Base-by-base conservation (phyloP, 805 yeast species). In the Tetrapisispora arboricola region DNA sequence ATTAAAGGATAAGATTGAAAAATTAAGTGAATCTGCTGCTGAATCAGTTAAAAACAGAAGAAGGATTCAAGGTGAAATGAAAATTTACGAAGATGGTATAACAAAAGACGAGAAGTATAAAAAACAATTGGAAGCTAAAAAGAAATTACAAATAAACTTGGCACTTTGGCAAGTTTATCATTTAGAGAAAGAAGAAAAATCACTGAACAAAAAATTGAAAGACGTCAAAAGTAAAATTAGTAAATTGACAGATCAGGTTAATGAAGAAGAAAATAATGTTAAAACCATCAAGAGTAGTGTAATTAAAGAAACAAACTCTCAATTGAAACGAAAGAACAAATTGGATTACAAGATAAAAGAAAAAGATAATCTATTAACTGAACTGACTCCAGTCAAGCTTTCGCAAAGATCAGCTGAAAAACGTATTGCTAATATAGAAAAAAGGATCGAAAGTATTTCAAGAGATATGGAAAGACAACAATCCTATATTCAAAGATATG, bases 51-150 rank as follows among this genome's bases (percentile, higher is more conserved):
- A 84, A 21, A 74, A 78, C 46, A 80, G 80, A 60, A 74, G 88
- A 57, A 73, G 79, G 29, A 68, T 79, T 32, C 80, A 75, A 49
- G 73, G 78, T 28, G 97, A 85, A 55, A 70, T 84, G 37, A 81
- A 73, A 55, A 88, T 80, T 50, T 85, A 85, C 51, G 77, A 76
- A 48, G 85, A 76, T 44, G 94, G 86, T 55, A 70, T 80, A 49
- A 66, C 66, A 5, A 92, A 86, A 56, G 81, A 82, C 36, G 83
- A 78, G 43, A 64, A 71, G 42, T 86, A 76, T 57, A 80, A 79
- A 48, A 57, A 63, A 26, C 78, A 75, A 51, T 54, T 76, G 6
- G 59, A 58, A 1, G 76, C 76, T 47, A 74, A 72, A 48, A 60
- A 65, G 10, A 60, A 68, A 9, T 50, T 74, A 18, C 67, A 74